These are phyloP conservation scores for Malassezia japonica DNA, from an alignment of 1,284 basidiomycete genomes.

Conservation along the genomic window DNA sequence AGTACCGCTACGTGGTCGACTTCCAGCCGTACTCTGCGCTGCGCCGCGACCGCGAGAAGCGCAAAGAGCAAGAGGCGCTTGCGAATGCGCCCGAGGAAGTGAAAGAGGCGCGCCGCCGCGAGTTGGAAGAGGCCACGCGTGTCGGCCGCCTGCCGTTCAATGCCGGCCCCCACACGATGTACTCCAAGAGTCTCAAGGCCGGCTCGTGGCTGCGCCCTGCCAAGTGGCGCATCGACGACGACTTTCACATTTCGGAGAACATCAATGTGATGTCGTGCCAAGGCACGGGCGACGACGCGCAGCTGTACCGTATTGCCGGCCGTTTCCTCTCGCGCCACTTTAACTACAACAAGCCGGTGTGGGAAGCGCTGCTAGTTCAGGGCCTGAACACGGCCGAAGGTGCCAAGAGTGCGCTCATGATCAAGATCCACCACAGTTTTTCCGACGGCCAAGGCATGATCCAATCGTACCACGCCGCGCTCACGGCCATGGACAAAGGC, in stretches of 20 bases:
- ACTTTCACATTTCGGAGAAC: conserved; percentile 41
- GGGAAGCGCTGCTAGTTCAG: conserved; percentile 45
- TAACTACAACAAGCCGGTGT: conserved; percentile 45
- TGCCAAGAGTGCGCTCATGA: conserved; percentile 41
- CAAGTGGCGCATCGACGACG: conserved; percentile 40
- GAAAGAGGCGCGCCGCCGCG: background rate
- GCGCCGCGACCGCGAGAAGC: conserved; percentile 16
- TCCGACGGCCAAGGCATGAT: conserved; percentile 48
- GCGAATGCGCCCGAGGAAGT: conserved; percentile 1
- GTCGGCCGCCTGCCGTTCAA: conserved; percentile 16
- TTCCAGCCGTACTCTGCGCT: conserved; percentile 34
- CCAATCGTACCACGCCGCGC: conserved; percentile 43
- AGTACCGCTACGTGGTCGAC: conserved; percentile 43
- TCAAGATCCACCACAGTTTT: conserved; percentile 48
- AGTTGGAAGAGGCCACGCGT: conserved; percentile 4
- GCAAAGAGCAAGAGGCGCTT: conserved; percentile 17
- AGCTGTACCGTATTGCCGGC: conserved; percentile 38
- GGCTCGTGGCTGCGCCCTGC: conserved; percentile 34
- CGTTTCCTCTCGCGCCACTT: conserved; percentile 40
- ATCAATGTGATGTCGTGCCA: conserved; percentile 30
- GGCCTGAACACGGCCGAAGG: conserved; percentile 40
- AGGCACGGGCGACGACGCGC: conserved; percentile 25
- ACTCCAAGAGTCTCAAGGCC: conserved; percentile 33
- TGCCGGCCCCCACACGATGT: conserved; percentile 29
- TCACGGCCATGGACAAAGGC: conserved; percentile 34